Conservation (phyloP, 306 rosid species). For the Rubus idaeus region DNA sequence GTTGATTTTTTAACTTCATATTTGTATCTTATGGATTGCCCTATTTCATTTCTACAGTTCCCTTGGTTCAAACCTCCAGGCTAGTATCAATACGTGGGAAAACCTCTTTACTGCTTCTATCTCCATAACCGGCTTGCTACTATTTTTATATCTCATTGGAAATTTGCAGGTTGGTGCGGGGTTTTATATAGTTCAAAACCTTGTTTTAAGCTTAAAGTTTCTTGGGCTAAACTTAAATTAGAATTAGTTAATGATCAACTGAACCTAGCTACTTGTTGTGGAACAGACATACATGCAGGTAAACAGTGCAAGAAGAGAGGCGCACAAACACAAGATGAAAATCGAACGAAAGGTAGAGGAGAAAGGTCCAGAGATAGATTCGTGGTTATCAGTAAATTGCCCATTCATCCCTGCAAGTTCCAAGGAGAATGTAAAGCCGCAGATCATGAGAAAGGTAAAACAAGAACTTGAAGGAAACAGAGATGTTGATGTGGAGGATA, state of each 20-base stretch:
- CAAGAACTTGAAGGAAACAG: not conserved
- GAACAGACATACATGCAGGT: not conserved
- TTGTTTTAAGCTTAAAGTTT: not conserved
- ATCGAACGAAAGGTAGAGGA: not conserved
- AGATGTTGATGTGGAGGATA: not conserved
- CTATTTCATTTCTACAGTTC: not conserved
- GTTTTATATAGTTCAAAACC: no score
- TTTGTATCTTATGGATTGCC: not conserved
- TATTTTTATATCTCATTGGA: slow-evolving; percentile 30
- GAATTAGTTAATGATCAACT: not conserved
- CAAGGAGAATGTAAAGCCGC: not conserved
- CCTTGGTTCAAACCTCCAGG: slow-evolving; percentile 27
- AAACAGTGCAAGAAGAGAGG: not conserved
- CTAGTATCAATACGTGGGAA: slow-evolving; percentile 27
- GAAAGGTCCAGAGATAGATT: not conserved
- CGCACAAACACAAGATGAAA: not conserved
- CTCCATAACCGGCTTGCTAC: slow-evolving; percentile 23
- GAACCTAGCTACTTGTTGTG: not conserved
- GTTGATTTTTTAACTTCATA: not conserved
- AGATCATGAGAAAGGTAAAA: not conserved
- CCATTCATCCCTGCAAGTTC: not conserved
- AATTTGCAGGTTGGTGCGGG: slow-evolving; percentile 26
- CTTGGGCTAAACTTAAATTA: no score
- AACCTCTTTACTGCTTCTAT: slow-evolving; percentile 16
- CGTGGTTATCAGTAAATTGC: not conserved